phyloP scores from a whole-genome alignment of 768 basidiomycete species.

The Amanita fuliginea region DNA sequence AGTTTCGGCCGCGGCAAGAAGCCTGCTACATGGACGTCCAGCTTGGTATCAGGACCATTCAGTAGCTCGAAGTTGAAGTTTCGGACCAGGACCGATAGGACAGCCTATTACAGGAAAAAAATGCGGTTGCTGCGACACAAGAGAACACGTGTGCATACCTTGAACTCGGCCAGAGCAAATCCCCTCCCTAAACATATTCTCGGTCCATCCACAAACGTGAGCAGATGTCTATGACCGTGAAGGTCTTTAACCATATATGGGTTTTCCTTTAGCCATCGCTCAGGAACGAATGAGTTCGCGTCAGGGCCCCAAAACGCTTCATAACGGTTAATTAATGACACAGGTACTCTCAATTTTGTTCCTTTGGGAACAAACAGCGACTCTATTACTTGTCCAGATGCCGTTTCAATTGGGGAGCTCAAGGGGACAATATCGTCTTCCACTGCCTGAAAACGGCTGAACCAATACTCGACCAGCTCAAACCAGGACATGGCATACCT shows the following conservation, averaged over 20 bases:
- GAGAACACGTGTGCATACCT: background rate
- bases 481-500: conserved; percentile 15
- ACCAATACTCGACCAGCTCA: background rate
- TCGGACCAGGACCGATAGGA: too few species aligned
- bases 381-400: conserved; percentile 18
- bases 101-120: too few species aligned
- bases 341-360: conserved; percentile 23
- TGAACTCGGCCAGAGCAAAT: conserved; percentile 19
- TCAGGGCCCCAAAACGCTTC: conserved; percentile 31
- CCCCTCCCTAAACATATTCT: conserved; percentile 31
- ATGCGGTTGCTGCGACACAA: too few species aligned
- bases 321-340: conserved; percentile 27
- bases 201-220: conserved; percentile 35
- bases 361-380: conserved; percentile 24
- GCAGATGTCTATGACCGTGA: conserved; percentile 26
- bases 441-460: conserved; percentile 16
- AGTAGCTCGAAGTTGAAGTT: too few species aligned
- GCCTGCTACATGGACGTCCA: too few species aligned
- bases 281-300: conserved; percentile 30
- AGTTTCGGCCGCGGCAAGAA: too few species aligned
- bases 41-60: too few species aligned
- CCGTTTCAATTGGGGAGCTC: conserved; percentile 17
- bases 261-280: conserved; percentile 27
- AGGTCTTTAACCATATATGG: conserved; percentile 18
- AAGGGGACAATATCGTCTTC: conserved; percentile 29